A percentile compares a stretch with the other conserved stretches of the same genome.
phyloP scores from a whole-genome alignment of 2,329 filamentous ascomycete species.

The Fulvia fulva region DNA sequence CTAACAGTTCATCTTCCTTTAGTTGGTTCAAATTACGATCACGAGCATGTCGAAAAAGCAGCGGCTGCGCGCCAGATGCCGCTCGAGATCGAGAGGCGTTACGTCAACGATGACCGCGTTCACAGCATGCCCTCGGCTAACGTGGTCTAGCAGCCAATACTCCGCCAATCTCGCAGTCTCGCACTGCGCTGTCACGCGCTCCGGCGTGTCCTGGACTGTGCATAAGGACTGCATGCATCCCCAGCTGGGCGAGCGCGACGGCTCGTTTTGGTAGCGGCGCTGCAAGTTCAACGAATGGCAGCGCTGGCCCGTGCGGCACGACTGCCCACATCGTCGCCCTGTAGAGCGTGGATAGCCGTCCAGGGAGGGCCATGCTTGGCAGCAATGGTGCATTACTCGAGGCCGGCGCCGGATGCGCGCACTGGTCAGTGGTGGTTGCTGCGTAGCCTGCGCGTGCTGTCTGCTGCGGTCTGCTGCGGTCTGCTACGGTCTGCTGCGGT shows the following conservation, averaged over 20 bases:
- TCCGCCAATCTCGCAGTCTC: neutral
- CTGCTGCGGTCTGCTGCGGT: too few species aligned
- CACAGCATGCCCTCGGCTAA: conserved; percentile 15
- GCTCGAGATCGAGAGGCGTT: neutral
- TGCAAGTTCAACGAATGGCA: conserved; percentile 1
- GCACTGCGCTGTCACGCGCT: conserved; percentile 14
- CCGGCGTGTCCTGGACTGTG: conserved; percentile 10
- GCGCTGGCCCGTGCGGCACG: neutral
- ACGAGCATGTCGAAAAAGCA: neutral
- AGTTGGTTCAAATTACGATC: neutral
- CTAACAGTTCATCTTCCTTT: neutral
- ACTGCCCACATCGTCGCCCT: neutral
- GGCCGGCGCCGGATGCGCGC: neutral
- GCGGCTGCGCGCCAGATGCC: neutral
- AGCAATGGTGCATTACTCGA: neutral
- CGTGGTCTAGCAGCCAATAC: conserved; percentile 6
- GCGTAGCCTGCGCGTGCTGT: neutral
- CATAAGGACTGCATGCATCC: conserved; percentile 11
- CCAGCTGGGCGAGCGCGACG: conserved; percentile 13
- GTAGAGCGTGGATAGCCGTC: neutral
- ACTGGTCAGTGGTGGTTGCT: neutral
- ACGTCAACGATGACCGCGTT: conserved; percentile 7
- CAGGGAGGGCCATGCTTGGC: neutral
- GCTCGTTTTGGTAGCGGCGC: neutral
- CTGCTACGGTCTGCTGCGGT: too few species aligned